phyloP scores from a whole-genome alignment of 495 filamentous ascomycete species.

The Lepraria neglecta region DNA sequence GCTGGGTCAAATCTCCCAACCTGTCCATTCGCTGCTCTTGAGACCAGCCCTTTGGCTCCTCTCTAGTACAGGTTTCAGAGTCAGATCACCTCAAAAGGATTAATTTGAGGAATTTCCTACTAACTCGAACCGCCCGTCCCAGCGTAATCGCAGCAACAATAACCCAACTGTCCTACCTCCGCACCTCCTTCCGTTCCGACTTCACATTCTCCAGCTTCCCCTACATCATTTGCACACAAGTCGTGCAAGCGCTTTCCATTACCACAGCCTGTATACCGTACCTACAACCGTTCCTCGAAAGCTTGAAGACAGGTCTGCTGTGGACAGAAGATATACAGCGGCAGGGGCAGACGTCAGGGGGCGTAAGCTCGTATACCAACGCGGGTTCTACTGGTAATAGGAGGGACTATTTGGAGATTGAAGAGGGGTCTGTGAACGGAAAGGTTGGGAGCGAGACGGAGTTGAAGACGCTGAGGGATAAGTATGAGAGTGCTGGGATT shows the following conservation, averaged over 20 bases:
- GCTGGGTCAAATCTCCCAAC: too few relatives aligned
- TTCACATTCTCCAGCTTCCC: constrained; percentile 17
- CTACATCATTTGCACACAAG: constrained; percentile 23
- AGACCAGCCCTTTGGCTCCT: too few relatives aligned
- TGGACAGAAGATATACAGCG: constrained; percentile 29
- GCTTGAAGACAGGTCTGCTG: constrained; percentile 30
- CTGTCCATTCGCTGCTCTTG: too few relatives aligned
- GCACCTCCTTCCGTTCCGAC: not conserved
- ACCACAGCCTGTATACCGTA: constrained; percentile 33
- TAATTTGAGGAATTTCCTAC: not conserved
- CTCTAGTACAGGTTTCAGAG: too few relatives aligned
- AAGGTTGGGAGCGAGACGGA: not conserved
- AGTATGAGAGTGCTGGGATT: not conserved
- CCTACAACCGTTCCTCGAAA: constrained; percentile 32
- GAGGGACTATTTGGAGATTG: not conserved
- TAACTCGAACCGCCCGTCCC: not conserved
- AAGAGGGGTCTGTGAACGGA: not conserved
- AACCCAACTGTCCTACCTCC: not conserved
- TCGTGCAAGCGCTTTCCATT: constrained; percentile 24
- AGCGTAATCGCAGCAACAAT: not conserved
- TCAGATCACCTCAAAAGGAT: too few relatives aligned
- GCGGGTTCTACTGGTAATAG: not conserved
- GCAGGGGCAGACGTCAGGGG: constrained; percentile 9
- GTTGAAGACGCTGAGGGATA: not conserved
- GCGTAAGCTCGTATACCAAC: not conserved